Base-by-base conservation (phyloP, 2,329 filamentous ascomycete species). In the Colletotrichum sp. region DNA sequence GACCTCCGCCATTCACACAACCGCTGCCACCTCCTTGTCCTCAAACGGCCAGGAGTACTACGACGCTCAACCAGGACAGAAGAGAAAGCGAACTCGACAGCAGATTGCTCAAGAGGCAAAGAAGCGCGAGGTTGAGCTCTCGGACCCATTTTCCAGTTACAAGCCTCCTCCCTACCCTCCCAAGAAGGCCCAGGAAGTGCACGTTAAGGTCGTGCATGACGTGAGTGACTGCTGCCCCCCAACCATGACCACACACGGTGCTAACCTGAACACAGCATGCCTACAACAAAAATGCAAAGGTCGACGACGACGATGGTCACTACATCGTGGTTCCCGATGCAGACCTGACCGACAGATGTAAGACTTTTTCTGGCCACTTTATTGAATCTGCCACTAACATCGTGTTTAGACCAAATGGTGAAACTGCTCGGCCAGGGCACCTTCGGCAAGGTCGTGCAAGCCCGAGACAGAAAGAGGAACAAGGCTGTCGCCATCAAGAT, bases 371-470 rank as follows among this genome's bases (percentile, higher is more conserved):
- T 18, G 16, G 21, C 21, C 76, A 26, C n/a, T n/a, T 43, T 6
- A 8, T 9, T 16, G 55, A 24, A 5, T 66, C 32, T 5, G 12
- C 36, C 76, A 73, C 80, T 84, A 52, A 87, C 78, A 34, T 60
- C 43, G 57, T 38, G 10, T 52, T 21, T 15, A 98, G 96, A 99
- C 85, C 93, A 94, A 86, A 96, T 99, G 80, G 89, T 94, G 77
- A 96, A 95, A 80, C 90, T 99, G 32, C 93, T 99, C 15, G 97
- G 97, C 26, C 97, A 99, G 86, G 97, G 97, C 78, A 99, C 97
- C 0, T 99, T 99, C 83, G 97, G 97, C 82, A 99, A 99, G 85
- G 97, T 99, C 18, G 97, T 99, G 21, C 94, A 98, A 84, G 97
- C 97, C 68, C 93, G 92, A 80, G 97, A 99, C 83, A 92, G 92